Conservation (phyloP, 148 eudicot genomes). For the Vaccinium myrtillus region DNA sequence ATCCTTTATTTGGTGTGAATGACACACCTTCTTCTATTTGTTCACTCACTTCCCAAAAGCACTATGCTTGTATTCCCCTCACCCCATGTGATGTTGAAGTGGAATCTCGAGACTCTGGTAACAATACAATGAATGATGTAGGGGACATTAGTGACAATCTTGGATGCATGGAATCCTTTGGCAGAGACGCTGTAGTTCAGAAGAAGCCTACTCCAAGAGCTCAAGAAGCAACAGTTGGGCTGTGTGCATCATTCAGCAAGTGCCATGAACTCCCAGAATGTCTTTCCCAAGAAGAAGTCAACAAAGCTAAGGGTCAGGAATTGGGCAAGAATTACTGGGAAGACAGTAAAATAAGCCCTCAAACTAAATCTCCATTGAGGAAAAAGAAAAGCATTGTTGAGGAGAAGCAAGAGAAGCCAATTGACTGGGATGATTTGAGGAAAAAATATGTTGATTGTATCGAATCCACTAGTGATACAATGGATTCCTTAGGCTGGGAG, state of each 20-base stretch:
- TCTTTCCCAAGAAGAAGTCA: constrained; percentile 4
- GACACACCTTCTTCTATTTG: neutral
- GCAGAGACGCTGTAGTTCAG: neutral
- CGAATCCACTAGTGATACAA: constrained; percentile 32
- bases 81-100: neutral
- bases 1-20: neutral
- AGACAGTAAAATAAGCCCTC: constrained; percentile 11
- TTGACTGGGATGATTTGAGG: constrained; percentile 85
- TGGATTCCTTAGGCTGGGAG: constrained; percentile 90
- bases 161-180: neutral
- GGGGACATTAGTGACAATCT: neutral
- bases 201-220: constrained; percentile 8
- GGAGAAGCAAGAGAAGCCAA: constrained; percentile 44
- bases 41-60: neutral
- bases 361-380: constrained; percentile 22
- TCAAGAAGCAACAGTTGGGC: constrained; percentile 6
- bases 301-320: constrained; percentile 10
- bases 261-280: neutral
- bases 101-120: neutral
- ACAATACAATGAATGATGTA: neutral
- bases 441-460: constrained; percentile 46
- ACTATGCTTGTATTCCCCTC: neutral
- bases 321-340: neutral
- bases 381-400: constrained; percentile 38
- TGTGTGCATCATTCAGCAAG: constrained; percentile 14